Conservation (phyloP, 2,329 filamentous ascomycete genomes). For the Bipolaris zeicola region DNA sequence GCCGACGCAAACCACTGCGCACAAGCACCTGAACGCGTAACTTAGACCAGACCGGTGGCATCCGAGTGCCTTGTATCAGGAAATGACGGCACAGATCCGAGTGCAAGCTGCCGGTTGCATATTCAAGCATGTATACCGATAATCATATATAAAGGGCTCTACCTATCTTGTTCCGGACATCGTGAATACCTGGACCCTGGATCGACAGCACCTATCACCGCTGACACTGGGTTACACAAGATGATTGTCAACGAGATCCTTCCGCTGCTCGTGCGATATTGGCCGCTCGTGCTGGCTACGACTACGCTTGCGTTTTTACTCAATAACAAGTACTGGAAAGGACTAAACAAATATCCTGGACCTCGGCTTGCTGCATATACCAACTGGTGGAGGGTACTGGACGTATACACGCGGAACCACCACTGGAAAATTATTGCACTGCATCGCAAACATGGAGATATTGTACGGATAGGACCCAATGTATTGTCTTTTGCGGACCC, state of each 20-base stretch:
- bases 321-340: constrained; percentile 57
- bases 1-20: constrained; percentile 21
- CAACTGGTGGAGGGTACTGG: constrained; percentile 75
- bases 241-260: constrained; percentile 48
- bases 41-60: constrained; percentile 12
- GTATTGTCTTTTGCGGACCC: constrained; percentile 75
- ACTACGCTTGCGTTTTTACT: constrained; percentile 44
- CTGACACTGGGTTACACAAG: constrained; percentile 17
- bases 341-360: constrained; percentile 74
- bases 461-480: constrained; percentile 78
- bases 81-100: constrained; percentile 4
- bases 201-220: constrained; percentile 8
- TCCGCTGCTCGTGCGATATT: constrained; percentile 47
- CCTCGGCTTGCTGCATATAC: constrained; percentile 70
- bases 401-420: constrained; percentile 68
- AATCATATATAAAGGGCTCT: constrained; percentile 10
- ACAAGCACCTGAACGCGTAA: constrained; percentile 3
- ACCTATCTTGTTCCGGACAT: constrained; percentile 5
- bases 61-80: background rate
- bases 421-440: constrained; percentile 71
- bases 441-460: constrained; percentile 72
- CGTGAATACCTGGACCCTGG: constrained; percentile 14
- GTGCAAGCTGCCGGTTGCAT: constrained; percentile 11
- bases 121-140: constrained; percentile 7
- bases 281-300: constrained; percentile 48